Evolutionary conservation across 345 rosid genomes (phyloP), one percentile per base, ranked within the genome.

Genomic region (Ceriops tagal): DNA sequence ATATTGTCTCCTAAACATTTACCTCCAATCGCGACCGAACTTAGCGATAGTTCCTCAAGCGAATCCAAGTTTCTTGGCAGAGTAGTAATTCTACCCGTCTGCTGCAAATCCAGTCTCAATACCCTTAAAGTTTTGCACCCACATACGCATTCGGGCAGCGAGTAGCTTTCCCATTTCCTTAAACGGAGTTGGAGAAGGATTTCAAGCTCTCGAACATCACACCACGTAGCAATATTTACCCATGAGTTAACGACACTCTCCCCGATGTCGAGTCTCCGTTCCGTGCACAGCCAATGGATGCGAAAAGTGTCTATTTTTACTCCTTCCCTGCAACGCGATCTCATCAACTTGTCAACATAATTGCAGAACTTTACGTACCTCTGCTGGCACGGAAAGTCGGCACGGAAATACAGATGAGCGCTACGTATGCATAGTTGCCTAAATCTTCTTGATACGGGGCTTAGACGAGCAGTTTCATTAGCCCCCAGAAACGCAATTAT

Each of bases 141-240:
- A 49, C 22, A 24, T 24, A 72, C 37, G 51, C 31, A 46, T 26
- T 16, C 60, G 6, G 75, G 75, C 60, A 72, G 52, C 1, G 7
- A 15, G 53, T 72, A 65, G 28, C 8, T 21, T 1, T 24, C 26
- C 26, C 7, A 22, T 15, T n/a, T 3, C 5, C 13, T 6, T 53
- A 18, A 2, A 8, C n/a, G 63, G 20, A 64, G 13, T 20, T 37
- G 19, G 3, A 72, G 6, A 22, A 72, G 75, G 32, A 72, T 31
- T 28, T 72, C 75, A 35, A 72, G 22, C 28, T 65, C 70, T 18
- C 21, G n/a, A 72, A 72, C 65, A 72, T 37, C 47, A 72, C 60
- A 65, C 24, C 6, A 1, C 1, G 65, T 59, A 31, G 70, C 75
- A 4, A n/a, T 1, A 13, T 19, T 59, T 32, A 72, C 22, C 49